Conservation (phyloP, 2,329 filamentous ascomycete species). For the Raffaelea albimanens region DNA sequence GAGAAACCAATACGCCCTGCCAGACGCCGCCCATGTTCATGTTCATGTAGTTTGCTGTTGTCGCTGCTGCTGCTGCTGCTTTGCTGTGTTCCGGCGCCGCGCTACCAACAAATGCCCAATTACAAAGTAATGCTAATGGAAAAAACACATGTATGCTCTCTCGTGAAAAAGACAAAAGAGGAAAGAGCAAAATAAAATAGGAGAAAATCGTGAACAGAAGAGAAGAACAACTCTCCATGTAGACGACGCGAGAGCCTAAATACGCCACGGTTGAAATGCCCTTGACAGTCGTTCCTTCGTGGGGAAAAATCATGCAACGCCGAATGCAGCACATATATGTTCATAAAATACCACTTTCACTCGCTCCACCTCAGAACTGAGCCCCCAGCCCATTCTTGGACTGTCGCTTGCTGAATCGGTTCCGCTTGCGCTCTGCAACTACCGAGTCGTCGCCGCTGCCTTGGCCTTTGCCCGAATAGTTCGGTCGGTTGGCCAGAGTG, state of each 20-base stretch:
- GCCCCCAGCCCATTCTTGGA: constrained; percentile 90
- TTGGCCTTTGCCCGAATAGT: constrained; percentile 49
- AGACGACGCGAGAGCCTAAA: neutral
- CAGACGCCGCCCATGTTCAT: too few relatives aligned
- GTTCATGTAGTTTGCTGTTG: too few relatives aligned
- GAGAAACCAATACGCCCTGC: too few relatives aligned
- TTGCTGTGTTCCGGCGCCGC: constrained; percentile 11
- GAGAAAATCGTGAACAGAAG: neutral
- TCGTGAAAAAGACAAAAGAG: constrained; percentile 4
- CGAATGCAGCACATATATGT: too few relatives aligned
- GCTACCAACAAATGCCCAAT: constrained; percentile 11
- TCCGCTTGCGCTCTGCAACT: constrained; percentile 39
- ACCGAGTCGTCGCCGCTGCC: constrained; percentile 38
- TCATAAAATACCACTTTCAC: too few relatives aligned
- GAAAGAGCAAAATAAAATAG: neutral
- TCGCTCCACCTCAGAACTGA: constrained; percentile 50
- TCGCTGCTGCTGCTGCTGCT: constrained; percentile 4
- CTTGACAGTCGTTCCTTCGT: too few relatives aligned
- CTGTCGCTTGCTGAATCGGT: constrained; percentile 82
- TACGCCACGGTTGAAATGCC: too few relatives aligned
- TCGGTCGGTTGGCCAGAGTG: constrained; percentile 54
- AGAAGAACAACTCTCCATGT: neutral
- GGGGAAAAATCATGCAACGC: too few relatives aligned
- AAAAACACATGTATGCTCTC: constrained; percentile 3
- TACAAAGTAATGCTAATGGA: constrained; percentile 2